Base-by-base conservation (phyloP, 768 basidiomycete species). In the Coprinopsis sp. region DNA sequence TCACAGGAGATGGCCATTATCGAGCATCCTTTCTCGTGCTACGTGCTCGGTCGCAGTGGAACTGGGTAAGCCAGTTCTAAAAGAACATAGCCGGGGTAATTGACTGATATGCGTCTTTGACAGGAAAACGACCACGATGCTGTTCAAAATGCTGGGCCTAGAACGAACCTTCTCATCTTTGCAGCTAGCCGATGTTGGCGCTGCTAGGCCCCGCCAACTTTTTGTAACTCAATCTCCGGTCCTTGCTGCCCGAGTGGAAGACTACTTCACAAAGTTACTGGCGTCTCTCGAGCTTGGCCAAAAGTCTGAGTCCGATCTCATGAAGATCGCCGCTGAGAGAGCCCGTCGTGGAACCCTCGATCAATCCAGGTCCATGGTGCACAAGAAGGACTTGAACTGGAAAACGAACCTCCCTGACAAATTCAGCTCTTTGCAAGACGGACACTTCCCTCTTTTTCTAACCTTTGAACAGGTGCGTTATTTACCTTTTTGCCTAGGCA, bases 101-200 rank as follows among this genome's bases (percentile, higher is more conserved):
- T n/a, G n/a, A n/a, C n/a, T n/a, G n/a, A n/a, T n/a, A n/a, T n/a
- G 19, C 16, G n/a, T 24, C 19, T 27, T 47, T 37, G 40, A 12
- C 54, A 84, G 84, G 2, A 86, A 85, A 69, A 86, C 82, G 0
- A 87, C 84, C 0, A 81, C 83, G 0, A 84, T 87, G 71, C 64
- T 87, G 0, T 81, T 79, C 64, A 85, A 82, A 57, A 85, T 87
- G 73, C 66, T 86, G 1, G 70, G 74, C 2, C 73, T 84, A 3
- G 80, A 86, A 52, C 64, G 73, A n/a, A 64, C 72, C 2, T 78
- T 72, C 63, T 60, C 19, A 30, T 49, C 67, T 21, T 59, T 64
- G 12, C 42, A 24, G 18, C 47, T 46, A 66, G 16, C 59, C 62
- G 10, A 56, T 54, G 6, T 58, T 54, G 11, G 46, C 51, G 10